Conservation (phyloP, 164 flowering plant species). For the Berberis vulgaris region DNA sequence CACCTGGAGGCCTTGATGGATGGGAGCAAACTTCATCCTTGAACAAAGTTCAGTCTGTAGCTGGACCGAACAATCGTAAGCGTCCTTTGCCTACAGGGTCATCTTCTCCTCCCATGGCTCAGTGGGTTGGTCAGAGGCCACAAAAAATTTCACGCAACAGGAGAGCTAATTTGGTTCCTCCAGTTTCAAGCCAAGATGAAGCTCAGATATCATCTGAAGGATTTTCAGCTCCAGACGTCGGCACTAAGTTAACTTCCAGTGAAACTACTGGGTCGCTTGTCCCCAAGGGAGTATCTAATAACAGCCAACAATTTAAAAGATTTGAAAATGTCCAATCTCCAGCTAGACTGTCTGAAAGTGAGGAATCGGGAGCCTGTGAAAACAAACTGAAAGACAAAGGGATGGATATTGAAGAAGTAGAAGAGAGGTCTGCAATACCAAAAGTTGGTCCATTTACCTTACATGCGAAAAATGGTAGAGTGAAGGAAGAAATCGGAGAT, state of each 20-base stretch:
- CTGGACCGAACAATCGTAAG: slow-evolving; percentile 47
- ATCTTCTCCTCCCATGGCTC: slow-evolving; percentile 68
- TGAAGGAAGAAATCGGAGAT: slow-evolving; percentile 56
- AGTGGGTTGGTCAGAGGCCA: slow-evolving; percentile 84
- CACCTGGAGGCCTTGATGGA: slow-evolving; percentile 44
- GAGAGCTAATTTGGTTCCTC: slow-evolving; percentile 69
- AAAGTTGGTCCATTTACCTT: slow-evolving; percentile 29
- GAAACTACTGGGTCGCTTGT: slow-evolving; percentile 31
- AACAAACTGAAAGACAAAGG: slow-evolving; percentile 45
- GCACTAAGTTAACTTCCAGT: slow-evolving; percentile 32
- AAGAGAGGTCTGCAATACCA: slow-evolving; percentile 24
- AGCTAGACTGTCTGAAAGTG: slow-evolving; percentile 69
- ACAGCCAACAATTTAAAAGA: slow-evolving; percentile 38
- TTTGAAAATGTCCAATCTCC: slow-evolving; percentile 58
- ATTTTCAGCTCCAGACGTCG: slow-evolving; percentile 45
- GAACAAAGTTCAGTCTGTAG: slow-evolving; percentile 37
- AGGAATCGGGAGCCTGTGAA: slow-evolving; percentile 71
- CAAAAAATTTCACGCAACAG: slow-evolving; percentile 71
- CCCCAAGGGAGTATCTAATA: slow-evolving; percentile 28
- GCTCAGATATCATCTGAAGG: slow-evolving; percentile 47
- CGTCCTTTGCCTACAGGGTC: slow-evolving; percentile 58
- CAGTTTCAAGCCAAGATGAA: slow-evolving; percentile 64
- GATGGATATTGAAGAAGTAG: slow-evolving; percentile 24
- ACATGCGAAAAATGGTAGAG: slow-evolving; percentile 48
- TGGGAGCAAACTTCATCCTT: slow-evolving; percentile 50